Evolutionary conservation across 2,329 filamentous ascomycete species (phyloP), one percentile per base, ranked within the genome.

Genomic region (Aspergillus niger): DNA sequence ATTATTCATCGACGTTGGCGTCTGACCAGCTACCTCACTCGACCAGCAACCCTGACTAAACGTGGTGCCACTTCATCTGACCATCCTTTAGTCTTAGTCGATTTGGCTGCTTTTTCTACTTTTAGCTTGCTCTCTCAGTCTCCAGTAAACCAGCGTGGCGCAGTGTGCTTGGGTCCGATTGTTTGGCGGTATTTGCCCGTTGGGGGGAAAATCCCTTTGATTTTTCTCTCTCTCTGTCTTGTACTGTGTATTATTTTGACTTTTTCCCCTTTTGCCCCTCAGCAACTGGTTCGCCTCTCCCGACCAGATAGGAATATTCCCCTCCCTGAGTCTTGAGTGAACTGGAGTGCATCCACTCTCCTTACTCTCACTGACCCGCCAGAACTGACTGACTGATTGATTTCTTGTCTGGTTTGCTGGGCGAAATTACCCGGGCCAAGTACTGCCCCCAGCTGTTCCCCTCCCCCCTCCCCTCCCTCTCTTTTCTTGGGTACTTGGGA

Each of bases 31-130:
- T 56, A 20, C 17, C 38, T 43, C 39, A 20, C 39, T 43, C 17
- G 47, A 47, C 39, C 30, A 49, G 36, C 32, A 43, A 55, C 57
- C 41, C 32, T 48, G 47, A 28, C 43, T 48, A 55, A 47, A 66
- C 63, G 64, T 65, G 63, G 64, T 66, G 57, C 64, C 63, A 66
- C 59, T 64, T 58, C 61, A 58, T 62, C 57, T 43, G 41, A 48
- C 57, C 47, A 53, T 61, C 52, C 32, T 51, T 57, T 20, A 36
- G 32, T 36, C 32, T 36, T 36, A 36, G 32, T 36, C 32, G 32
- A 36, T 36, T 57, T 56, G 57, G 58, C 22, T 57, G 32, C 36
- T 38, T 26, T 49, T 51, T 50, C 32, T 55, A 44, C 30, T 53
- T 44, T 51, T 59, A 38, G 41, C 43, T 43, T 58, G 28, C 32